These are phyloP conservation scores for Cyathus striatus DNA, from an alignment of 768 basidiomycete species.

Conservation along the genomic window DNA sequence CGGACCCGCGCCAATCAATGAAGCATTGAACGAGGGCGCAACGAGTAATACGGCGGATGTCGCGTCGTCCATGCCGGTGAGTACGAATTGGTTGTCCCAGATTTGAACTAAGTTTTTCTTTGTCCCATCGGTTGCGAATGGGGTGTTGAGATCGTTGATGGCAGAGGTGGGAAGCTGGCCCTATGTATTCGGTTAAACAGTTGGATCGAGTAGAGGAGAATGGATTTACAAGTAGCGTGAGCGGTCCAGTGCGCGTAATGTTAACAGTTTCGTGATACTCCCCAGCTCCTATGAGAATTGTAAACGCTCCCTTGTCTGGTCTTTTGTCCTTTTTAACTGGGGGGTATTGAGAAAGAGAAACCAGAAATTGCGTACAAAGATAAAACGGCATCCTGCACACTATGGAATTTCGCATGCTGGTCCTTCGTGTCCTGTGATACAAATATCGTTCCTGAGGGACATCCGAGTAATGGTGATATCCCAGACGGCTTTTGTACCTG, in stretches of 20 bases:
- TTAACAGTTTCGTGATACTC: conserved; percentile 58
- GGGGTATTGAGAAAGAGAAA: background rate
- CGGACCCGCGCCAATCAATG: conserved; percentile 56
- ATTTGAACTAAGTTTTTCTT: conserved; percentile 53
- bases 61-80: conserved; percentile 45
- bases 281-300: conserved; percentile 54
- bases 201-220: too few relatives aligned
- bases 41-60: conserved; percentile 55
- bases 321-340: too few relatives aligned
- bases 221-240: conserved; percentile 47
- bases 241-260: conserved; percentile 45
- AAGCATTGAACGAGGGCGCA: conserved; percentile 49
- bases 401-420: conserved; percentile 36
- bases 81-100: conserved; percentile 41
- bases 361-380: conserved; percentile 38
- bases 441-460: conserved; percentile 54
- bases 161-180: conserved; percentile 43
- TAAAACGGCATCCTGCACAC: conserved; percentile 49
- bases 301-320: conserved; percentile 33
- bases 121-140: conserved; percentile 36
- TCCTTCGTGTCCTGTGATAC: conserved; percentile 45
- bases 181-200: conserved; percentile 17
- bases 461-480: conserved; percentile 42
- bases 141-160: conserved; percentile 23
- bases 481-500: conserved; percentile 42